Percentiles rank a stretch among this genome's conserved stretches.
Evolutionary conservation across 2,329 filamentous ascomycete species (phyloP).

Genomic region (Penicillium frequentans): DNA sequence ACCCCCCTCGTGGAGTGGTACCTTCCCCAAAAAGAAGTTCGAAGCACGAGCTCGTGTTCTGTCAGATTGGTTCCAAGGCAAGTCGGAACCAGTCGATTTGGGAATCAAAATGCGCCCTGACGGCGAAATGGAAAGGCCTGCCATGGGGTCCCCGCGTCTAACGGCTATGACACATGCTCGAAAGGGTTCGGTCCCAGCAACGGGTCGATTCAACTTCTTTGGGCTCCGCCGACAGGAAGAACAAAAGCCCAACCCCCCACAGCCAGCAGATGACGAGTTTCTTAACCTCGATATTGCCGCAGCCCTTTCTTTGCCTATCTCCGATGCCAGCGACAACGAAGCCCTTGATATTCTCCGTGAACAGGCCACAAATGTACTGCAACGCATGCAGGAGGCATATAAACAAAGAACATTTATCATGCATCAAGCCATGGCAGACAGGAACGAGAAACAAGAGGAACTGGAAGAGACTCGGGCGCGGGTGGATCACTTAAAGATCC

Average conservation of each 20-base stretch:
- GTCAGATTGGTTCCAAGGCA: conserved; percentile 55
- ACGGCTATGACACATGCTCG: conserved; percentile 12
- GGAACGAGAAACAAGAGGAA: conserved; percentile 60
- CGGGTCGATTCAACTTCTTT: conserved; percentile 46
- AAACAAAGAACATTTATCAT: conserved; percentile 52
- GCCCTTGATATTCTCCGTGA: conserved; percentile 58
- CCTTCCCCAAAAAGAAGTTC: conserved; percentile 30
- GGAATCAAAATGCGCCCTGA: conserved; percentile 34
- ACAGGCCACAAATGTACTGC: conserved; percentile 57
- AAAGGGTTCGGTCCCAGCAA: conserved; percentile 17
- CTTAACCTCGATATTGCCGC: conserved; percentile 55
- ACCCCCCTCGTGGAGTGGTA: conserved; percentile 23
- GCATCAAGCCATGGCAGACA: conserved; percentile 53
- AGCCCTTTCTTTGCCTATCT: conserved; percentile 55
- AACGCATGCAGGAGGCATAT: conserved; percentile 58
- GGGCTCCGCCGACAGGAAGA: conserved; percentile 36
- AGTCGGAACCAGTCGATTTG: conserved; percentile 51
- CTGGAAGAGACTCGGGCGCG: conserved; percentile 61
- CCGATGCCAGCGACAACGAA: conserved; percentile 50
- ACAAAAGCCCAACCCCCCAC: conserved; percentile 28
- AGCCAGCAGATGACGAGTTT: conserved; percentile 53
- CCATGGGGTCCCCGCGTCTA: conserved; percentile 14
- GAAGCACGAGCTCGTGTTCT: conserved; percentile 38
- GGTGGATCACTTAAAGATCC: conserved; percentile 58
- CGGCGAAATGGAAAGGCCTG: conserved; percentile 6